These are phyloP conservation scores for Remersonia thermophila DNA, from an alignment of 2,329 filamentous ascomycete species.

Conservation along the genomic window DNA sequence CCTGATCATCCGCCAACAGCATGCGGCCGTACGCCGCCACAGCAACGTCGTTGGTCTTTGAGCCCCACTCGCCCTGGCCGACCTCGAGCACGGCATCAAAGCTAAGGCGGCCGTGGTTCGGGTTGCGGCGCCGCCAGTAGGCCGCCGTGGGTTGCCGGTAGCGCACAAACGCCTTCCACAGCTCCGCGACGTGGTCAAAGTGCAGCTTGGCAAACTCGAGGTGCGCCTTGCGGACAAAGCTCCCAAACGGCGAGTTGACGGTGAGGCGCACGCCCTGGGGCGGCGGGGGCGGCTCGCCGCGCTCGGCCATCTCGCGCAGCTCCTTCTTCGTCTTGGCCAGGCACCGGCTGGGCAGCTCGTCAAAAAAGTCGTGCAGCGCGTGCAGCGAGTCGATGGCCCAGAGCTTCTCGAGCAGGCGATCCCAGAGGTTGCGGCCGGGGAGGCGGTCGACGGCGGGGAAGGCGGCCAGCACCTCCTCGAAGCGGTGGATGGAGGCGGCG, in stretches of 20 bases:
- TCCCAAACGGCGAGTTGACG: conserved; percentile 65
- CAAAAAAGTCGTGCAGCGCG: conserved; percentile 66
- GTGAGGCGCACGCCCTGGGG: conserved; percentile 49
- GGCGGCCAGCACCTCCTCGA: conserved; percentile 43
- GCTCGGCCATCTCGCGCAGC: conserved; percentile 40
- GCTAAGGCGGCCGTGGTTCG: conserved; percentile 42
- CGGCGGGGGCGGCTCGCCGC: conserved; percentile 36
- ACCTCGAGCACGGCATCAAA: conserved; percentile 44
- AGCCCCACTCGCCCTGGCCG: conserved; percentile 39
- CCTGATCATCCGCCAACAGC: conserved; percentile 28
- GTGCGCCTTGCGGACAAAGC: conserved; percentile 63
- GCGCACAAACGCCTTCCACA: conserved; percentile 74
- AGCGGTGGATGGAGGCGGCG: conserved; percentile 43
- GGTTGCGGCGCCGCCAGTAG: conserved; percentile 51
- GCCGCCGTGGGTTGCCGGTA: conserved; percentile 66
- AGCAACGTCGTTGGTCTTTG: conserved; percentile 16
- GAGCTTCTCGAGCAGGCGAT: conserved; percentile 66
- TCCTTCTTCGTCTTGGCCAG: conserved; percentile 53
- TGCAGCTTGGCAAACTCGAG: conserved; percentile 70
- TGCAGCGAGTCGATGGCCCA: conserved; percentile 80
- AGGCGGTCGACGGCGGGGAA: conserved; percentile 43
- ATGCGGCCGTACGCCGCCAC: conserved; percentile 40
- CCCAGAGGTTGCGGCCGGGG: conserved; percentile 75
- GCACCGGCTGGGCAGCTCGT: conserved; percentile 37
- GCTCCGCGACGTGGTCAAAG: conserved; percentile 62